Conservation (phyloP, 371 early-diverging fungal genomes). For the Haplosporangium sp. region DNA sequence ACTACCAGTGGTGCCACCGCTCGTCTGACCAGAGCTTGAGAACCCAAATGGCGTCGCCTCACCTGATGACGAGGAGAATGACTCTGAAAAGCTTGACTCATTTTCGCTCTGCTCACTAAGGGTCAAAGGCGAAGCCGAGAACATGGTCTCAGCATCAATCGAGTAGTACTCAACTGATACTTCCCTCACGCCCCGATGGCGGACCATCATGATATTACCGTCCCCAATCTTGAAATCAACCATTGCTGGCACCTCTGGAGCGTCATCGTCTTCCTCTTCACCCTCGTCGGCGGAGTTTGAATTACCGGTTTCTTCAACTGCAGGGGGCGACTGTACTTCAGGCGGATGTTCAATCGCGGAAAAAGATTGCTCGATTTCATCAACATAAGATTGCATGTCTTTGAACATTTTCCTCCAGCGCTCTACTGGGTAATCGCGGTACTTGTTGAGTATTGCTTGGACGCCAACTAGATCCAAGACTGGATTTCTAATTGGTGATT, state of each 20-base stretch:
- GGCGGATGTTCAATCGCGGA: neutral
- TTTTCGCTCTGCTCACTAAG: constrained; percentile 46
- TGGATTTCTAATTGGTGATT: constrained; percentile 17
- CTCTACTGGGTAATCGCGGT: constrained; percentile 57
- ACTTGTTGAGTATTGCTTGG: constrained; percentile 57
- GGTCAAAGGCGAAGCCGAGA: constrained; percentile 58
- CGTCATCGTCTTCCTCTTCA: constrained; percentile 7
- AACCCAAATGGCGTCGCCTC: neutral
- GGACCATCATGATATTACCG: constrained; percentile 28
- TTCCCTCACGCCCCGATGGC: constrained; percentile 57
- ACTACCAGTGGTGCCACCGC: neutral
- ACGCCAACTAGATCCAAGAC: constrained; percentile 54
- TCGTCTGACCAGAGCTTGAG: no score
- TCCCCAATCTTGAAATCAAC: constrained; percentile 50
- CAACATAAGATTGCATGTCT: constrained; percentile 58
- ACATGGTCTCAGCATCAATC: constrained; percentile 72
- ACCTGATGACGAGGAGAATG: neutral
- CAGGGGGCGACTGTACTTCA: neutral
- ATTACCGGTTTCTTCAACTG: neutral
- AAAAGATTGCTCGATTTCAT: constrained; percentile 56
- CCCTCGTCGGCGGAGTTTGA: neutral
- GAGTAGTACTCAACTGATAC: constrained; percentile 67
- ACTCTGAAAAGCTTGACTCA: constrained; percentile 18
- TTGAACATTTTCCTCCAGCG: constrained; percentile 64
- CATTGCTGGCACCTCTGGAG: constrained; percentile 24